Conservation (phyloP, 306 rosid genomes). For the Quercus gilva region DNA sequence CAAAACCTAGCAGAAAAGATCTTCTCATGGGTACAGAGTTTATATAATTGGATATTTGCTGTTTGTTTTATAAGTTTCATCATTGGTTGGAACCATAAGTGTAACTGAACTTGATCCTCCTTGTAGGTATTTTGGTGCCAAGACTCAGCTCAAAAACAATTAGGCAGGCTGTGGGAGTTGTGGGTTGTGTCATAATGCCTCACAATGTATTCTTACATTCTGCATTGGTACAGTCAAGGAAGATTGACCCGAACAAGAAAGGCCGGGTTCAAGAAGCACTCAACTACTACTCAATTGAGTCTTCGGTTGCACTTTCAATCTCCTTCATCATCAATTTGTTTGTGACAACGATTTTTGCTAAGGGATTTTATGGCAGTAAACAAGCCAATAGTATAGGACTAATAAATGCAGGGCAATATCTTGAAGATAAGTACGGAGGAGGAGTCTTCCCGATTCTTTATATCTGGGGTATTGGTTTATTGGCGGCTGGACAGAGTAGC, state of each 20-base stretch:
- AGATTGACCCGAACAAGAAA: slow-evolving; percentile 58
- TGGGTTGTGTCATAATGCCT: slow-evolving; percentile 91
- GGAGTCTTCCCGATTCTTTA: slow-evolving; percentile 80
- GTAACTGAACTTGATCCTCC: slow-evolving; percentile 25
- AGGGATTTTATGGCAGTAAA: slow-evolving; percentile 71
- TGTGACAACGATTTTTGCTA: slow-evolving; percentile 77
- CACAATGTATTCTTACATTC: slow-evolving; percentile 89
- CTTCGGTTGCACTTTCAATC: slow-evolving; percentile 63
- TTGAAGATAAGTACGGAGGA: slow-evolving; percentile 79
- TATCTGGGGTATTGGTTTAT: slow-evolving; percentile 86
- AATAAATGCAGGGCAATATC: slow-evolving; percentile 84
- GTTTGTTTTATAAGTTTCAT: neutral
- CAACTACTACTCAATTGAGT: slow-evolving; percentile 80
- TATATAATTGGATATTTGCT: neutral
- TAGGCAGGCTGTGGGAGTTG: slow-evolving; percentile 91
- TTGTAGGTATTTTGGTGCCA: slow-evolving; percentile 73
- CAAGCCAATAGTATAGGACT: slow-evolving; percentile 70
- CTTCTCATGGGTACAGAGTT: slow-evolving; percentile 56
- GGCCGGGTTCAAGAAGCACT: slow-evolving; percentile 82
- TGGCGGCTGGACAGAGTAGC: slow-evolving; percentile 95
- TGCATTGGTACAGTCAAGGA: slow-evolving; percentile 89
- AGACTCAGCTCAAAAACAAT: slow-evolving; percentile 78
- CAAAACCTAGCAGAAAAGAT: slow-evolving; percentile 68
- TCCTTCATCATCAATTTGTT: slow-evolving; percentile 76
- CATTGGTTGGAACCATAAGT: neutral